Evolutionary conservation across 192 early-diverging fungal genomes (phyloP).

Genomic region (Backusella tuberculispora): DNA sequence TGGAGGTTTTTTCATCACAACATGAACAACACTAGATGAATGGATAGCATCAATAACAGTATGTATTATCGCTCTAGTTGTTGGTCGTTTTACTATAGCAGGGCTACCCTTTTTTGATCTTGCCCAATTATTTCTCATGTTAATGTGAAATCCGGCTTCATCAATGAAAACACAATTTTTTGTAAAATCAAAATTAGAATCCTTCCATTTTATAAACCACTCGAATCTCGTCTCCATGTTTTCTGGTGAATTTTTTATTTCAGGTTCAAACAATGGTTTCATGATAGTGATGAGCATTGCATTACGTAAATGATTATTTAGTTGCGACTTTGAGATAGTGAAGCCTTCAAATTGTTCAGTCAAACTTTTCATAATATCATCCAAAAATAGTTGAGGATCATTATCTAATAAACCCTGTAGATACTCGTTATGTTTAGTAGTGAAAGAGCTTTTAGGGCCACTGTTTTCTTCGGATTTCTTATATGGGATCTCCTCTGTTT

Average conservation of each 20-base stretch:
- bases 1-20: too few species aligned
- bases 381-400: slow-evolving; percentile 11
- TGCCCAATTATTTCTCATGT: too few species aligned
- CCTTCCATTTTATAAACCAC: too few species aligned
- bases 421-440: slow-evolving; percentile 19
- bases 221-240: slow-evolving; percentile 8
- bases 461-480: slow-evolving; percentile 28
- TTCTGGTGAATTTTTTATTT: slow-evolving; percentile 4
- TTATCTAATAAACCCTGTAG: slow-evolving; percentile 1
- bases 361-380: slow-evolving; percentile 21
- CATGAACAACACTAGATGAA: slow-evolving; percentile 6
- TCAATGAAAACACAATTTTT: slow-evolving; percentile 13
- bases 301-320: too few species aligned
- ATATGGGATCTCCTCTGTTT: too few species aligned
- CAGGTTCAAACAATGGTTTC: not conserved
- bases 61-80: slow-evolving; percentile 10
- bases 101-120: slow-evolving; percentile 9
- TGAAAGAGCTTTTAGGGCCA: slow-evolving; percentile 21
- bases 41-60: slow-evolving; percentile 23
- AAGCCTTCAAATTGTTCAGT: too few species aligned
- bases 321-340: too few species aligned
- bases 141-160: too few species aligned
- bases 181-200: slow-evolving; percentile 16
- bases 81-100: slow-evolving; percentile 5
- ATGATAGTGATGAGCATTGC: not conserved